Conservation (phyloP, 163 green algal genomes). For the Prototheca cutis region DNA sequence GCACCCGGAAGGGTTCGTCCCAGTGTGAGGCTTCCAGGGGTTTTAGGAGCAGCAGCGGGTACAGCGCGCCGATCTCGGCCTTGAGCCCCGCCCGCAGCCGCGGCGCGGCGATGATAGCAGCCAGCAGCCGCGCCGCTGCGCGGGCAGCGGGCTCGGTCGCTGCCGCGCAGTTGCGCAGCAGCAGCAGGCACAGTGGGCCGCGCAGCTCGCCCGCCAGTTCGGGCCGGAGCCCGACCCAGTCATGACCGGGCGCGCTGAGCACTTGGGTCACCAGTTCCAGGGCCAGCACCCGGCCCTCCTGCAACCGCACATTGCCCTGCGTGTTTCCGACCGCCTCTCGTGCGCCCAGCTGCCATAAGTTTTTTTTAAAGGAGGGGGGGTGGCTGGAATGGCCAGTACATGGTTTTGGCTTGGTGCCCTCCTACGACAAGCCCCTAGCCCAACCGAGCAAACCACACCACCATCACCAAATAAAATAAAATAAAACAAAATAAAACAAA, state of each 20-base stretch:
- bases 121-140: conserved; percentile 15
- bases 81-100: conserved; percentile 41
- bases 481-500: too few relatives aligned
- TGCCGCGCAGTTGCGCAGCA: conserved; percentile 68
- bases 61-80: conserved; percentile 83
- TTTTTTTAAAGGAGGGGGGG: too few relatives aligned
- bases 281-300: conserved; percentile 72
- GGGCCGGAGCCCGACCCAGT: conserved; percentile 58
- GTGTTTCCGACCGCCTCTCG: too few relatives aligned
- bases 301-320: too few relatives aligned
- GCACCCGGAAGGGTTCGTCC: neutral
- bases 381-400: too few relatives aligned
- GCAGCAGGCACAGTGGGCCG: conserved; percentile 70
- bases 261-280: conserved; percentile 74
- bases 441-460: too few relatives aligned
- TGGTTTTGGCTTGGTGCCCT: too few relatives aligned
- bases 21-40: conserved; percentile 52
- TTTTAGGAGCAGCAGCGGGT: conserved; percentile 75
- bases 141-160: conserved; percentile 25
- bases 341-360: conserved; percentile 13
- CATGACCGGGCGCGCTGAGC: conserved; percentile 42
- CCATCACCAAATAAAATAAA: too few relatives aligned
- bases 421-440: too few relatives aligned
- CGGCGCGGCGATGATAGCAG: conserved; percentile 18
- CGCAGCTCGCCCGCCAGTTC: conserved; percentile 50